Base-by-base conservation (phyloP, 2,329 filamentous ascomycete genomes). In the Arthrobotrys sphaeroides region DNA sequence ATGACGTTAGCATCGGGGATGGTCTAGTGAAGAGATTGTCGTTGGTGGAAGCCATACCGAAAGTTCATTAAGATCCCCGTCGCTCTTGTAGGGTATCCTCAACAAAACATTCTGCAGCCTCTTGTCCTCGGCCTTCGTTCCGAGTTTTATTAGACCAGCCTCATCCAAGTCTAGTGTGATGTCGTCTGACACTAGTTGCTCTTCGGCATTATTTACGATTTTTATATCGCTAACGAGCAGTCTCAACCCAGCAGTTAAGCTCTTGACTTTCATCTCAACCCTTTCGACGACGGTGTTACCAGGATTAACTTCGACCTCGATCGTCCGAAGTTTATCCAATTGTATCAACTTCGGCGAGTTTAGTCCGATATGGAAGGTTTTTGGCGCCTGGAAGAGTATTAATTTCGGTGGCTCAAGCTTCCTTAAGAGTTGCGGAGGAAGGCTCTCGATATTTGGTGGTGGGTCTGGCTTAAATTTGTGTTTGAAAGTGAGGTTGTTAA, bases 31-130 rank as follows among this genome's bases (percentile, higher is more conserved):
- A n/a, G 0, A 91, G 94, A 1, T 86, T 86, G 80, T 95, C 96
- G 2, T 86, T 86, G 0, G 92, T 86, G 45, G 92, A 89, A 70
- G 91, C 89, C 81, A 97, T 96, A 99, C 0, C 94, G 94, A 51
- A 94, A 87, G 5, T 85, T 85, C 20, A 97, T 84, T 20, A 85
- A 88, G 18, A 90, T 77, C 40, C 1, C 73, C 73, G 12, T 76
- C 73, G 47, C 73, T 76, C 33, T 69, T 70, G 20, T 76, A 76
- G 2, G 73, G 73, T 45, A 76, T 70, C 2, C 73, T 49, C 9
- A 76, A 40, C 3, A 80, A 28, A 80, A 81, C 28, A 82, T 81
- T 16, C 78, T 80, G 1, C 81, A 82, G 31, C 78, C 76, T 62
- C 45, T 65, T 55, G 60, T 72, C 74, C 31, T 69, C 59, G 16